Evolutionary conservation across 1,139 yeast species (phyloP), one percentile per base, ranked within the genome.

Genomic region (Hemisphaericaspora xylanilytica): DNA sequence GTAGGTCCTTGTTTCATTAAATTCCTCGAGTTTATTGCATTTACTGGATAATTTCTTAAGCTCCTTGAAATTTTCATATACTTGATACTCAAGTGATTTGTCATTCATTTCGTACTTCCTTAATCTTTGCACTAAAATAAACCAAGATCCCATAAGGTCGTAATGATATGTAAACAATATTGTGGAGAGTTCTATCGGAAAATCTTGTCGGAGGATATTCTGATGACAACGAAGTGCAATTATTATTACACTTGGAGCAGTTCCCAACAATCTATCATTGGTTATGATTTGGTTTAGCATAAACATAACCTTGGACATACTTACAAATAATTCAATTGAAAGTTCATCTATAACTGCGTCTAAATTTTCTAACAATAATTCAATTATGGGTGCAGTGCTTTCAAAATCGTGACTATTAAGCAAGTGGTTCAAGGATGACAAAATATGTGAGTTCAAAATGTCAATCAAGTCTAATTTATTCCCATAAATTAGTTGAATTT

Each of bases 91-190:
- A 21, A 39, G 16, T 13, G 18, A 11, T 4, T 28, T 10, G n/a
- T 3, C 10, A 7, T 31, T 33, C 7, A 30, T 37, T 28, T 37
- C 50, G 38, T 20, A 37, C 38, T 16, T 32, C 7, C 24, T 24
- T 8, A 40, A 24, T n/a, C 47, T 33, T 15, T 38, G 40, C 26
- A 33, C n/a, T 4, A 51, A 20, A 1, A 63, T 48, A 2, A 51
- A 41, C 68, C 70, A 67, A 2, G 59, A 52, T 4, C 58, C 70
- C 26, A 67, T 39, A 5, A 67, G 53, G 45, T 70, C 76, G 40
- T 53, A 65, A 33, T 55, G 51, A 46, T 68, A 67, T n/a, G 51
- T 51, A 26, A 52, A 45, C 2, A 67, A 29, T 3, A 66, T 44
- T 3, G 33, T 36, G 11, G 56, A 55, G 3, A 30, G 18, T 16